Percentiles rank a stretch among this genome's conserved stretches.
These are phyloP conservation scores for Syzygium syzygioides DNA, from an alignment of 441 rosid genomes.

Conservation along the genomic window DNA sequence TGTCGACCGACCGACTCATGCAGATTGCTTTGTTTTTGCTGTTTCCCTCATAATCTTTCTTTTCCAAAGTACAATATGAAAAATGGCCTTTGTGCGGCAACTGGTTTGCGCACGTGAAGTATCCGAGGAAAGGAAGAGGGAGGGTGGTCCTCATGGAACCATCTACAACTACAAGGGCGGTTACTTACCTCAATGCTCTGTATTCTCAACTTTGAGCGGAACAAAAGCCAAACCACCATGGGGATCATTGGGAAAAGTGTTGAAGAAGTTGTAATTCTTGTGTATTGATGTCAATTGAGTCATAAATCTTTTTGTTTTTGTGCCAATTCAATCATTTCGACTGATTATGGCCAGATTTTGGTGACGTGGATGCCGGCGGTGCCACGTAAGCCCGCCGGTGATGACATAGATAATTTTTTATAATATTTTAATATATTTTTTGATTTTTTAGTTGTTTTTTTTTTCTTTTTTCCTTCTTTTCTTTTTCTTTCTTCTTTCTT, in stretches of 20 bases:
- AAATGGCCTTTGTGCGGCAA: background rate
- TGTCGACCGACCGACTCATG: background rate
- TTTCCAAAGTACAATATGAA: background rate
- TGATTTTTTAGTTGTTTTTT: too few relatives aligned
- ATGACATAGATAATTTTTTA: too few relatives aligned
- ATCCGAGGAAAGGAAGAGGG: background rate
- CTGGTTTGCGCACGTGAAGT: background rate
- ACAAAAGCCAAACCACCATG: background rate
- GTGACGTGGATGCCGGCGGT: too few relatives aligned
- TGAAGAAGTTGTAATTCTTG: too few relatives aligned
- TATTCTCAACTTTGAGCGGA: background rate
- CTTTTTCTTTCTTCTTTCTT: too few relatives aligned
- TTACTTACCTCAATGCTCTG: background rate
- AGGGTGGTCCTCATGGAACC: background rate
- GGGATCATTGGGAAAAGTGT: background rate
- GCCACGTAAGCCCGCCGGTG: too few relatives aligned
- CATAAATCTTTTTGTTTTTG: too few relatives aligned
- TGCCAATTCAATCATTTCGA: too few relatives aligned
- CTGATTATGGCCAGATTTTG: too few relatives aligned
- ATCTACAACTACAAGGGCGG: background rate
- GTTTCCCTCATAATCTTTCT: background rate
- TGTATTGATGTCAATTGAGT: too few relatives aligned
- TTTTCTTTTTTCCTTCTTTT: too few relatives aligned
- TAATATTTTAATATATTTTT: too few relatives aligned
- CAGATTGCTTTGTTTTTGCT: background rate